Evolutionary conservation across 2,329 filamentous ascomycete species (phyloP), one percentile per base, ranked within the genome.

Genomic region (Scytalidium sp.): DNA sequence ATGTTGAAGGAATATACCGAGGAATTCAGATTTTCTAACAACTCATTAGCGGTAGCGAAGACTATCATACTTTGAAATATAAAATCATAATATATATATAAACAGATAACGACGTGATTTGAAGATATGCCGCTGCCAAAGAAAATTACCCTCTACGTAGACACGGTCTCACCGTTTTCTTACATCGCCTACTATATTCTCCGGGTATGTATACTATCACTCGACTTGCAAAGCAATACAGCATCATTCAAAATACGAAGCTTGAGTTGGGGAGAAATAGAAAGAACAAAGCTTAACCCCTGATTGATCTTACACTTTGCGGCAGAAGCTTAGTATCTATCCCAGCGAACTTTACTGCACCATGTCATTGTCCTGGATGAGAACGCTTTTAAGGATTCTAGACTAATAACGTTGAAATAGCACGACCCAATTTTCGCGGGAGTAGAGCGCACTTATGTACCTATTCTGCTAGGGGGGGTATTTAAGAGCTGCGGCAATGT

Each of bases 161-260:
- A 84, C 66, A 70, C 81, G 10, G 72, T 85, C 20, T 79, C 74
- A 52, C 81, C 81, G 1, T 84, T 85, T 63, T 78, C 71, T 1
- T 84, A 84, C 57, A 70, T 83, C 49, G 81, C 76, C 2, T 84
- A 81, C 61, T 74, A 79, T 57, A 65, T 81, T 27, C 62, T 79
- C 22, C 69, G 72, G 61, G 80, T 81, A 67, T 56, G 75, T 64
- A 19, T 19, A 13, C 40, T 29, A 6, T 19, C 22, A 43, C 40
- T 49, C 9, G 15, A 19, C 19, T n/a, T 42, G 39, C 19, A 32
- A 41, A 41, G n/a, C n/a, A n/a, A n/a, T n/a, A n/a, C n/a, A n/a
- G n/a, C n/a, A n/a, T n/a, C n/a, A n/a, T n/a, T n/a, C n/a, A n/a
- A n/a, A n/a, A n/a, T n/a, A n/a, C n/a, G n/a, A n/a, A n/a, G n/a